A percentile compares a stretch with the other conserved stretches of the same genome.
Conservation (phyloP, 148 eudicot genomes). For the Silene uniflora region DNA sequence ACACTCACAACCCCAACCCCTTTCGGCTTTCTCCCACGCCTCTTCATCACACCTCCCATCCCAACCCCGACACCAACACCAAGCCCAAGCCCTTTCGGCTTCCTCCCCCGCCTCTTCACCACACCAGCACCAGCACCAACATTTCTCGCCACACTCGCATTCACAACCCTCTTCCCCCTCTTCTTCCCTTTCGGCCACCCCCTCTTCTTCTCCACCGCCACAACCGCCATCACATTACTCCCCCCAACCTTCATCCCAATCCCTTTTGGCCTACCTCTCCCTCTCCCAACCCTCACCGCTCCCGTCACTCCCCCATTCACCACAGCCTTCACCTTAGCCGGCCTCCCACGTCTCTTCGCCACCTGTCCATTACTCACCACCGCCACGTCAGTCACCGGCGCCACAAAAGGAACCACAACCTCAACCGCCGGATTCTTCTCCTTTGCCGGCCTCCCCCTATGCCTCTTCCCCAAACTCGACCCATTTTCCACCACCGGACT, state of each 20-base stretch:
- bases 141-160: not conserved
- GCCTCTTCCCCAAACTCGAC: constrained; percentile 32
- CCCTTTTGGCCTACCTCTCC: constrained; percentile 6
- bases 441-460: constrained; percentile 53
- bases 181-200: constrained; percentile 9
- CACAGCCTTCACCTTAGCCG: constrained; percentile 14
- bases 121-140: not conserved
- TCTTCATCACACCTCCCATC: not conserved
- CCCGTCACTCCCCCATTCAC: not conserved
- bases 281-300: constrained; percentile 2
- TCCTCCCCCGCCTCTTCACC: not conserved
- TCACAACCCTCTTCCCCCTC: not conserved
- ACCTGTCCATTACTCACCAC: not conserved
- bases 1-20: not conserved
- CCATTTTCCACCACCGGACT: not conserved
- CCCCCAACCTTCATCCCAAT: not conserved
- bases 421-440: not conserved
- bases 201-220: not conserved
- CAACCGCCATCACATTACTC: not conserved
- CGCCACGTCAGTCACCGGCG: constrained; percentile 8
- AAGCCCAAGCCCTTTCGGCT: not conserved
- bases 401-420: constrained; percentile 28
- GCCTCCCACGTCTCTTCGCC: constrained; percentile 29
- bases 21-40: constrained; percentile 18
- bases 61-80: not conserved